Evolutionary conservation across 805 yeast genomes (phyloP).

Genomic region (Lipomyces sp.): DNA sequence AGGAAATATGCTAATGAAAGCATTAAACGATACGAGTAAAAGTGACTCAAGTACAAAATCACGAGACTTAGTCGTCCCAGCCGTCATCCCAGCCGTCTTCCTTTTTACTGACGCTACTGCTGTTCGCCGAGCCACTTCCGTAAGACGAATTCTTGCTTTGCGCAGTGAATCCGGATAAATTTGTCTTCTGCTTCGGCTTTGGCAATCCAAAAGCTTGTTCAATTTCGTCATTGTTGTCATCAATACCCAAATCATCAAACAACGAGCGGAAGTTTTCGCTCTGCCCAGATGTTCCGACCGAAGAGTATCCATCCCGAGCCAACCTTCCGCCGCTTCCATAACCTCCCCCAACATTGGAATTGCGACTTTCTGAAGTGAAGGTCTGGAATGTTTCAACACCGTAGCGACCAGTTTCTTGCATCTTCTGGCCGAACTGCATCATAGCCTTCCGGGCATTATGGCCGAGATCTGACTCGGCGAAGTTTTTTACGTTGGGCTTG

Average conservation of each 20-base stretch:
- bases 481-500: conserved; percentile 84
- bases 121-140: conserved; percentile 11
- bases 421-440: conserved; percentile 92
- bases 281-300: conserved; percentile 31
- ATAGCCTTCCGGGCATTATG: conserved; percentile 89
- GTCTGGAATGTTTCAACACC: conserved; percentile 70
- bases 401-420: conserved; percentile 82
- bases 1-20: not conserved
- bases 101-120: conserved; percentile 10
- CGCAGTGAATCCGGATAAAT: conserved; percentile 53
- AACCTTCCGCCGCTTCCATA: not conserved
- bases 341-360: conserved; percentile 4
- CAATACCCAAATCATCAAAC: conserved; percentile 60
- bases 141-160: conserved; percentile 5
- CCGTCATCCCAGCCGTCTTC: conserved; percentile 35
- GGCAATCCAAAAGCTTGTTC: conserved; percentile 71
- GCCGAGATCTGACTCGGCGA: conserved; percentile 78
- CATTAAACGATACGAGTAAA: not conserved
- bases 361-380: conserved; percentile 52
- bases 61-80: conserved; percentile 21
- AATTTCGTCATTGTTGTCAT: conserved; percentile 46
- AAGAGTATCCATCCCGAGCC: conserved; percentile 14
- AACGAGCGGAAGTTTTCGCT: conserved; percentile 51
- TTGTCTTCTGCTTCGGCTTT: conserved; percentile 64
- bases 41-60: not conserved